phyloP scores from a whole-genome alignment of 768 basidiomycete species.

The Rhizopogon sp. region DNA sequence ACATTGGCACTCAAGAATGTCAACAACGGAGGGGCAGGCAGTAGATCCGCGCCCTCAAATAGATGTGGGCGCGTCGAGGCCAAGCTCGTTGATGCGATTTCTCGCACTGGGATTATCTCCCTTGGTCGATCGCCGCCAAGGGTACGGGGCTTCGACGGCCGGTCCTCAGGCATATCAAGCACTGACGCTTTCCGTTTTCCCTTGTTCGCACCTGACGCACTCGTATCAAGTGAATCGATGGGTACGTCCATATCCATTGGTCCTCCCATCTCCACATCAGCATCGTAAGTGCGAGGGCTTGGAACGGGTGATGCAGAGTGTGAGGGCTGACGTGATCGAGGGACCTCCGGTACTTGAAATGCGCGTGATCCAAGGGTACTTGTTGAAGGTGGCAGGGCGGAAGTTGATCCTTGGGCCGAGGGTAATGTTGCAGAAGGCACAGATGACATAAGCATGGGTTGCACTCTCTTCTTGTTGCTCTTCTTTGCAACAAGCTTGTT shows the following conservation, averaged over 20 bases:
- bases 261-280: conserved; percentile 37
- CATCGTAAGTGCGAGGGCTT: conserved; percentile 44
- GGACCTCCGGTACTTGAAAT: conserved; percentile 3
- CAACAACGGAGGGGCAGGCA: conserved; percentile 53
- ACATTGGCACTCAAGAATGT: conserved; percentile 54
- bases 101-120: conserved; percentile 46
- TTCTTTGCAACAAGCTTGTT: conserved; percentile 76
- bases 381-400: neutral
- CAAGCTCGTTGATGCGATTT: conserved; percentile 35
- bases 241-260: conserved; percentile 50
- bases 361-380: neutral
- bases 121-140: conserved; percentile 64
- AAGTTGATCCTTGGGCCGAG: conserved; percentile 1
- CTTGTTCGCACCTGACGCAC: conserved; percentile 24
- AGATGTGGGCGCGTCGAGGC: conserved; percentile 14
- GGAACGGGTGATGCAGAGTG: conserved; percentile 41
- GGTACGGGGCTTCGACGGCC: conserved; percentile 41
- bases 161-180: conserved; percentile 35
- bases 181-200: conserved; percentile 50
- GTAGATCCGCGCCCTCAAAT: conserved; percentile 14
- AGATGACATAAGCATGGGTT: conserved; percentile 35
- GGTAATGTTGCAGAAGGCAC: conserved; percentile 31
- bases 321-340: conserved; percentile 21
- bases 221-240: conserved; percentile 47
- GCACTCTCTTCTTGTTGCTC: conserved; percentile 63